Evolutionary conservation across 129 eudicot species (phyloP).

Genomic region (Flaveria bidentis): DNA sequence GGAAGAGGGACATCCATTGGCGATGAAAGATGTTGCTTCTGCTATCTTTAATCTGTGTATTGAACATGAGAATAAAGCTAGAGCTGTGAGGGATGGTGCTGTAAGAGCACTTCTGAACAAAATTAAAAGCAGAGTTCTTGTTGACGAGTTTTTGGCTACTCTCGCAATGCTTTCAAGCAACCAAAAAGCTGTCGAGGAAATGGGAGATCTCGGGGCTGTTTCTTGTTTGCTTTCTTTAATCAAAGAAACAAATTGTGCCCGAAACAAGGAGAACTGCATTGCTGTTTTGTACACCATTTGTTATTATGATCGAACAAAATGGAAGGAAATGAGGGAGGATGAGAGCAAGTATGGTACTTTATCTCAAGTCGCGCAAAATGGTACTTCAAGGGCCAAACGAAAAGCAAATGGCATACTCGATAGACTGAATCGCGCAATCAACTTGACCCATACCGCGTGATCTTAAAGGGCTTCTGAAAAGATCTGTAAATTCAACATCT

Average conservation of each 20-base stretch:
- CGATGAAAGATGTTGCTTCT: conserved; percentile 91
- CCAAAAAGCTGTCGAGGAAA: conserved; percentile 78
- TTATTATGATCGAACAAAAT: conserved; percentile 67
- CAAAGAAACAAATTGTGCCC: conserved; percentile 69
- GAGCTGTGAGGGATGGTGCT: conserved; percentile 88
- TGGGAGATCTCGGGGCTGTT: conserved; percentile 81
- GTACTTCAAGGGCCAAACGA: conserved; percentile 93
- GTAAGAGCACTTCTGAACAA: conserved; percentile 71
- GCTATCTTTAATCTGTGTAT: conserved; percentile 86
- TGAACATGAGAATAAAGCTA: conserved; percentile 72
- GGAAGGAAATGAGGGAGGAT: conserved; percentile 87
- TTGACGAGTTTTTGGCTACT: conserved; percentile 77
- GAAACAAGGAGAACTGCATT: conserved; percentile 81
- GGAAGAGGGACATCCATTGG: conserved; percentile 78
- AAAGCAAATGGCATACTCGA: conserved; percentile 91
- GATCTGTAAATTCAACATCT: conserved; percentile 63
- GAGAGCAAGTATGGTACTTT: conserved; percentile 64
- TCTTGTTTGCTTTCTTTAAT: conserved; percentile 66
- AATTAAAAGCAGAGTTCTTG: conserved; percentile 50
- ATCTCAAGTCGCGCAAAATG: conserved; percentile 81
- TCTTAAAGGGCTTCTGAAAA: conserved; percentile 20
- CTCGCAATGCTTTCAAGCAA: conserved; percentile 90
- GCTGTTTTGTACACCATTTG: conserved; percentile 72
- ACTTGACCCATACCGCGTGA: conserved; percentile 93
- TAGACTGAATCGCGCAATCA: conserved; percentile 62